Evolutionary conservation across 306 rosid genomes (phyloP), one percentile per base, ranked within the genome.

Genomic region (Sphenostylis stenocarpa): DNA sequence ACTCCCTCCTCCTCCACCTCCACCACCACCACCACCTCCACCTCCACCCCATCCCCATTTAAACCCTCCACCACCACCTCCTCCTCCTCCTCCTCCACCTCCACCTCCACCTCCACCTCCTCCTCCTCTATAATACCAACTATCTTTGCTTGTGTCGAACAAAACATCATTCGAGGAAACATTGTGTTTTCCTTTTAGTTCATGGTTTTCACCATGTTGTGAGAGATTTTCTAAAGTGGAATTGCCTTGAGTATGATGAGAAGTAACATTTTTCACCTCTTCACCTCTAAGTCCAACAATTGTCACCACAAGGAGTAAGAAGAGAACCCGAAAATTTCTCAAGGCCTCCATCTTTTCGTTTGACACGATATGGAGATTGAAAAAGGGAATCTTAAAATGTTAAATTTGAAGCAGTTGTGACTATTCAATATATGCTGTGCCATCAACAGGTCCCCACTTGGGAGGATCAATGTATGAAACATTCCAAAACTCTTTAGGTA

Each of bases 41-140:
- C 86, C 84, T 0, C 85, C 86, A n/a, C 90, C 82, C 41, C 88
- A 80, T 0, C 88, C 87, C 14, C 89, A 76, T 5, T 69, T 63
- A 57, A 80, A 71, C 0, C 87, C 51, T 0, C 90, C 86, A 0
- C 86, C 86, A 0, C 83, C 78, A 3, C 85, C 70, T 0, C 34
- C 34, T 0, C 52, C 52, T 4, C 84, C 53, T 0, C 81, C 71
- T 0, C 75, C 69, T 0, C 82, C 78, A 0, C 84, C 69, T 0
- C 82, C 78, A 0, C 85, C 63, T 0, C 77, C 72, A 0, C 84
- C 56, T 2, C 80, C 75, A 0, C 85, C 57, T 0, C 74, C 69
- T 0, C 76, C 29, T 12, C 81, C 83, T 78, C 83, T 72, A 36
- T 49, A 26, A 76, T 84, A 31, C 78, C 64, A 56, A 20, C 77